A percentile compares a stretch with the other conserved stretches of the same genome.
These are phyloP conservation scores for Mycena metata DNA, from an alignment of 768 basidiomycete species.

Conservation along the genomic window DNA sequence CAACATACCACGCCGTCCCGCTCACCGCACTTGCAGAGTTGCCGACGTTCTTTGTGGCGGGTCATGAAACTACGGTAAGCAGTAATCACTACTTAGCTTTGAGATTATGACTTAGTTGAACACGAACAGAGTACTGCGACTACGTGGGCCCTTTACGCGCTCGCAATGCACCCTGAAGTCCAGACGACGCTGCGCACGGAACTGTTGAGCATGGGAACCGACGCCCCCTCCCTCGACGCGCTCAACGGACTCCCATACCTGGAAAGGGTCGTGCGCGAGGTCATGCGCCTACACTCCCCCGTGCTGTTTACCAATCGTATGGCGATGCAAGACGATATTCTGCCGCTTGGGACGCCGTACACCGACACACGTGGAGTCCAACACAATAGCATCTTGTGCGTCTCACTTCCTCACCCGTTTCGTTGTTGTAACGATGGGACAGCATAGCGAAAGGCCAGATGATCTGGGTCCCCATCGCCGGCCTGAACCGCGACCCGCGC, in stretches of 20 bases:
- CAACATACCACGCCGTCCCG: no score
- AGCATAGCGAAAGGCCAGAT: slow-evolving; percentile 42
- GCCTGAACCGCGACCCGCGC: slow-evolving; percentile 51
- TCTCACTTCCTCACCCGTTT: background rate
- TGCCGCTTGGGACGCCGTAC: no score
- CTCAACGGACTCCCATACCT: slow-evolving; percentile 65
- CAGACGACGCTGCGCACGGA: slow-evolving; percentile 63
- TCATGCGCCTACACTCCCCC: slow-evolving; percentile 56
- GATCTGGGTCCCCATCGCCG: slow-evolving; percentile 49
- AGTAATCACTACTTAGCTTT: no score
- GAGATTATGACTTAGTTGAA: no score
- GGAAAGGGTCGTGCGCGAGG: slow-evolving; percentile 61
- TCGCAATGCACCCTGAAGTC: slow-evolving; percentile 53
- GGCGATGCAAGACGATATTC: slow-evolving; percentile 52
- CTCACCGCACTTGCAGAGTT: no score
- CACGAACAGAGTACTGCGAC: slow-evolving; percentile 45
- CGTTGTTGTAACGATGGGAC: background rate
- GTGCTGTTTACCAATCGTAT: slow-evolving; percentile 48
- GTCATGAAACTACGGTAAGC: slow-evolving; percentile 39
- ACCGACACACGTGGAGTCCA: slow-evolving; percentile 49
- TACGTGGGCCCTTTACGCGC: slow-evolving; percentile 61
- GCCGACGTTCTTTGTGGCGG: slow-evolving; percentile 29
- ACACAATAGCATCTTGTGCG: slow-evolving; percentile 47
- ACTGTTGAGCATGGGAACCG: slow-evolving; percentile 52
- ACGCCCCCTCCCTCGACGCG: slow-evolving; percentile 64